Percentiles rank a stretch among this genome's conserved stretches.
Evolutionary conservation across 768 basidiomycete species (phyloP).

Genomic region (Mycena maculata): DNA sequence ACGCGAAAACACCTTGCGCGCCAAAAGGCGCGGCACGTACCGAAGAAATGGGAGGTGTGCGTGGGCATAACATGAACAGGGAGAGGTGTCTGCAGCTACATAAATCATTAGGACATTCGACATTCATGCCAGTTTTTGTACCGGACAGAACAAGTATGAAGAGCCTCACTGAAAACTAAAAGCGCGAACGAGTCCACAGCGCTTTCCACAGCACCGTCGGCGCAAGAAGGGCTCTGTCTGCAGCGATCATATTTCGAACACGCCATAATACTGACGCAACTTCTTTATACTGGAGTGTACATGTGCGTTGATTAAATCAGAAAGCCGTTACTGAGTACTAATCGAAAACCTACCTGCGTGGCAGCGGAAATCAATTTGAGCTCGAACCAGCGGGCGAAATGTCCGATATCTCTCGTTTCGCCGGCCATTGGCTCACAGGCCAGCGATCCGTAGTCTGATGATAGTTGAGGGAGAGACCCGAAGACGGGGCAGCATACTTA

Average conservation of each 20-base stretch:
- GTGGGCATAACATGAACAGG: too few species aligned
- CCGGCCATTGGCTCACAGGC: slow-evolving; percentile 28
- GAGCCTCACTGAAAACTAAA: slow-evolving; percentile 5
- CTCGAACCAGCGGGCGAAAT: slow-evolving; percentile 20
- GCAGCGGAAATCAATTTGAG: slow-evolving; percentile 12
- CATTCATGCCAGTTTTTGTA: too few species aligned
- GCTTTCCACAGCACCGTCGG: slow-evolving; percentile 23
- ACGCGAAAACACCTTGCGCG: too few species aligned
- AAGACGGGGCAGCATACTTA: not conserved
- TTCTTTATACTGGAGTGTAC: slow-evolving; percentile 20
- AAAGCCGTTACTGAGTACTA: not conserved
- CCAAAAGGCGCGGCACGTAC: too few species aligned
- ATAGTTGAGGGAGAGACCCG: not conserved
- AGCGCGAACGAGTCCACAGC: slow-evolving; percentile 18
- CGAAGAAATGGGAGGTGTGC: too few species aligned
- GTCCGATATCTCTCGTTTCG: slow-evolving; percentile 24
- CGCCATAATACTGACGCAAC: slow-evolving; percentile 34
- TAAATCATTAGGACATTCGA: too few species aligned
- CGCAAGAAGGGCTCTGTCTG: slow-evolving; percentile 28
- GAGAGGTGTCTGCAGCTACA: too few species aligned
- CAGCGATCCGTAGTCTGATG: slow-evolving; percentile 34
- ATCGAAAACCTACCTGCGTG: slow-evolving; percentile 13
- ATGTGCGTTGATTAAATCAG: too few species aligned
- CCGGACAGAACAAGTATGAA: too few species aligned
- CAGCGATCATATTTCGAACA: slow-evolving; percentile 36